Conservation (phyloP, 768 basidiomycete species). For the Pisolithus albus region DNA sequence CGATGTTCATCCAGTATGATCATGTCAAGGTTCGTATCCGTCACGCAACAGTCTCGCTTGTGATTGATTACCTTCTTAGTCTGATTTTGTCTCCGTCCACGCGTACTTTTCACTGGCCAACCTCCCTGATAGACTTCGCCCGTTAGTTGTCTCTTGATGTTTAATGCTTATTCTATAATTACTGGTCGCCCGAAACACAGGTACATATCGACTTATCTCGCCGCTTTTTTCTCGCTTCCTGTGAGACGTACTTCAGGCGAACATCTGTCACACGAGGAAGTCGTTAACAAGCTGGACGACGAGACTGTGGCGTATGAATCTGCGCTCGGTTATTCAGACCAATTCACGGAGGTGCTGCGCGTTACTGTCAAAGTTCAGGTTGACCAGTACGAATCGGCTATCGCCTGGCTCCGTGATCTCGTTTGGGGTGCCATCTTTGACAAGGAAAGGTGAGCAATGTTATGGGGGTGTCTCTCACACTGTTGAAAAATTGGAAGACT, state of each 20-base stretch:
- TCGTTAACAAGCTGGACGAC: slow-evolving; percentile 83
- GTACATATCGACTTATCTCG: slow-evolving; percentile 70
- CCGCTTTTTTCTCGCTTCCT: slow-evolving; percentile 85
- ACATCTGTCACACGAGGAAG: slow-evolving; percentile 76
- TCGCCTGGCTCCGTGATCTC: slow-evolving; percentile 82
- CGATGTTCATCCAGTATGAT: slow-evolving; percentile 92
- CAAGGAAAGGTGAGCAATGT: slow-evolving; percentile 55
- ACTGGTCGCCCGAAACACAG: slow-evolving; percentile 32
- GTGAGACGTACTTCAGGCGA: slow-evolving; percentile 66
- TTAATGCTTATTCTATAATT: neutral
- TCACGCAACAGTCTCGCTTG: neutral
- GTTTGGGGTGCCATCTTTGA: slow-evolving; percentile 72
- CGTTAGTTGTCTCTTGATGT: slow-evolving; percentile 29
- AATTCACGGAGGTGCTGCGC: slow-evolving; percentile 70
- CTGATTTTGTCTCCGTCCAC: slow-evolving; percentile 83
- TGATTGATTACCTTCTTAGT: slow-evolving; percentile 39
- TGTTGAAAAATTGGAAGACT: slow-evolving; percentile 42
- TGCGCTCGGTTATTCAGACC: slow-evolving; percentile 52
- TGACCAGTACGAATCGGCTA: slow-evolving; percentile 67
- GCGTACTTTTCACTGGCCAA: slow-evolving; percentile 71
- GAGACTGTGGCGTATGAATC: slow-evolving; percentile 85
- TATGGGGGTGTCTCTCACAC: neutral
- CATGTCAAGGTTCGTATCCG: slow-evolving; percentile 65
- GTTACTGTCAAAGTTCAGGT: slow-evolving; percentile 82
- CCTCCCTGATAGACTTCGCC: slow-evolving; percentile 68